Evolutionary conservation across 768 basidiomycete genomes (phyloP).

Genomic region (Ramaria sp.): DNA sequence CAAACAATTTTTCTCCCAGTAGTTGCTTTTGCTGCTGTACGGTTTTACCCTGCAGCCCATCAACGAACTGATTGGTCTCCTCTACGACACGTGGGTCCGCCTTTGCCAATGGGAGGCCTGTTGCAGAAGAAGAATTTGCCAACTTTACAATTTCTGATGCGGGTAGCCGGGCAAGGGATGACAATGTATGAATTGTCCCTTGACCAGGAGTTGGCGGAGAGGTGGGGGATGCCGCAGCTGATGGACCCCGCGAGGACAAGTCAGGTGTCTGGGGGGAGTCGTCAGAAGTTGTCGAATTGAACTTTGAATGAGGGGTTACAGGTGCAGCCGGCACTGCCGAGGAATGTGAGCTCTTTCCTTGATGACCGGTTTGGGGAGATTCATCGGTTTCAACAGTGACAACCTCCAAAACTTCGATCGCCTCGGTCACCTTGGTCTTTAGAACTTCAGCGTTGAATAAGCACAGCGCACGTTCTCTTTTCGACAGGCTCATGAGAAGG

Average conservation of each 20-base stretch:
- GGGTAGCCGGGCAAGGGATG: constrained; percentile 62
- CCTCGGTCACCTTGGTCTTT: constrained; percentile 67
- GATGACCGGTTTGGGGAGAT: constrained; percentile 26
- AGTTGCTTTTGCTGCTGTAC: constrained; percentile 62
- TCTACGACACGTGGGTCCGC: constrained; percentile 59
- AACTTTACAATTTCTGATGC: constrained; percentile 64
- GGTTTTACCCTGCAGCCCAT: constrained; percentile 45
- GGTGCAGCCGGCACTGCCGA: constrained; percentile 30
- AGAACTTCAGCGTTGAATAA: constrained; percentile 80
- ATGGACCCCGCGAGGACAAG: constrained; percentile 62
- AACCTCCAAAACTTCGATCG: constrained; percentile 66
- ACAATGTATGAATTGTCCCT: constrained; percentile 38
- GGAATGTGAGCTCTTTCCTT: constrained; percentile 7
- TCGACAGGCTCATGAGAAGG: constrained; percentile 76
- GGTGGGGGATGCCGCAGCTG: constrained; percentile 57
- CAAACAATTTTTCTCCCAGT: constrained; percentile 66
- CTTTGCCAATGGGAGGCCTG: constrained; percentile 53
- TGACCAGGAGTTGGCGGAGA: constrained; percentile 33
- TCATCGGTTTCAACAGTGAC: constrained; percentile 40
- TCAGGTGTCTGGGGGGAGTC: constrained; percentile 68
- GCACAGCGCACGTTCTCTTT: constrained; percentile 84
- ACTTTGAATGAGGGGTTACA: constrained; percentile 57
- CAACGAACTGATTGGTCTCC: constrained; percentile 65
- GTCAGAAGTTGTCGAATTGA: constrained; percentile 25
- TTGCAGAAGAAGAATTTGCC: constrained; percentile 37